These are phyloP conservation scores for Durio zibethinus DNA, from an alignment of 345 rosid species.

Conservation along the genomic window DNA sequence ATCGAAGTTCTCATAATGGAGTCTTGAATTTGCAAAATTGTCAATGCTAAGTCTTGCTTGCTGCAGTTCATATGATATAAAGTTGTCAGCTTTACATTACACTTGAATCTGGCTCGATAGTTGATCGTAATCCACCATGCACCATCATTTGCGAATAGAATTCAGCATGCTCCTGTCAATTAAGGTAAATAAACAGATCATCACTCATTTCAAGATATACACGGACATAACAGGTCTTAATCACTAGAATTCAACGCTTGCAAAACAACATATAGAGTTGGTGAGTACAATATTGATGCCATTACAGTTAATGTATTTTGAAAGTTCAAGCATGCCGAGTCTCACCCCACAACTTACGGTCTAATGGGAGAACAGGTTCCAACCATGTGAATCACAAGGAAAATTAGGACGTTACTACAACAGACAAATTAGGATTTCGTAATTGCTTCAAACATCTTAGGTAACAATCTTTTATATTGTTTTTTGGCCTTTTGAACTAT, in stretches of 20 bases:
- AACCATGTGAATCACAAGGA: background rate
- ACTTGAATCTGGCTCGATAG: constrained; percentile 28
- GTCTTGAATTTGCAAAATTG: background rate
- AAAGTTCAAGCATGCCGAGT: background rate
- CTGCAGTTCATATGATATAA: background rate
- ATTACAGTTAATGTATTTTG: background rate
- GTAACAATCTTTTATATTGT: no score
- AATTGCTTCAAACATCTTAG: background rate
- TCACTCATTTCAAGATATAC: no score
- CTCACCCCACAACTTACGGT: background rate
- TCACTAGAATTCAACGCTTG: background rate
- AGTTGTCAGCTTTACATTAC: background rate
- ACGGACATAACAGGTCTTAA: background rate
- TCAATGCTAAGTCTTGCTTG: background rate
- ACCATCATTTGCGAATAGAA: constrained; percentile 35
- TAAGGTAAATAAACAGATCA: background rate
- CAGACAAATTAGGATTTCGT: no score
- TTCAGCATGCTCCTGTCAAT: constrained; percentile 31
- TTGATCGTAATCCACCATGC: constrained; percentile 31
- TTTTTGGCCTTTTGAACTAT: no score
- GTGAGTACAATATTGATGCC: background rate
- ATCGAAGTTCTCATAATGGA: background rate
- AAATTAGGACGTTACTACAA: background rate
- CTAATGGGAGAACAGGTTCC: no score
- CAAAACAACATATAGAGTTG: background rate